Evolutionary conservation across 306 rosid genomes (phyloP).

Genomic region (Lablab purpureus): DNA sequence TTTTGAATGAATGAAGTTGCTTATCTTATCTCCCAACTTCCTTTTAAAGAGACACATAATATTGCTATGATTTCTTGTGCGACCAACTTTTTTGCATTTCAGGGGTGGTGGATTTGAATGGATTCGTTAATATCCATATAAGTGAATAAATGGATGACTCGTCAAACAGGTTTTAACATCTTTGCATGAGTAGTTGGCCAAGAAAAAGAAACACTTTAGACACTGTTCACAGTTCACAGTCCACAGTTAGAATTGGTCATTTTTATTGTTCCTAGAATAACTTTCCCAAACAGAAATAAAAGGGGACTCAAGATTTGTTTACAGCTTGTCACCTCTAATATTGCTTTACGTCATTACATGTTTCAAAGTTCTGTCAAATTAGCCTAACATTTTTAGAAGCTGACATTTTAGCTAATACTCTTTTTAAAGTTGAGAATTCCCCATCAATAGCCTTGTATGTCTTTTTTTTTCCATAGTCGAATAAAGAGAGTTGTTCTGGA

Average conservation of each 20-base stretch:
- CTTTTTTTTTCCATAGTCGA: not conserved
- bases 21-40: conserved; percentile 32
- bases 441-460: not conserved
- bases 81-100: conserved; percentile 25
- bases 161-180: not conserved
- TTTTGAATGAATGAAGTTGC: not conserved
- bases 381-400: not conserved
- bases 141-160: conserved; percentile 9
- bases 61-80: not conserved
- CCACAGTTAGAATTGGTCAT: not conserved
- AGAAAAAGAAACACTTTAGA: not conserved
- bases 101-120: conserved; percentile 11
- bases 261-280: not conserved
- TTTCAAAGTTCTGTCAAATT: not conserved
- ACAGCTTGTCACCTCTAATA: conserved; percentile 16
- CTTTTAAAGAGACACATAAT: conserved; percentile 18
- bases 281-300: conserved; percentile 20
- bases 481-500: not conserved
- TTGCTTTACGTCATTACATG: conserved; percentile 11
- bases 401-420: not conserved
- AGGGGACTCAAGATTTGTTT: not conserved
- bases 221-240: not conserved
- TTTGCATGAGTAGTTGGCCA: not conserved
- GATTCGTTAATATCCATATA: conserved; percentile 5
- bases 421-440: not conserved